A percentile compares a stretch with the other conserved stretches of the same genome.
Conservation (phyloP, 495 filamentous ascomycete genomes). For the Cryomyces antarcticus region DNA sequence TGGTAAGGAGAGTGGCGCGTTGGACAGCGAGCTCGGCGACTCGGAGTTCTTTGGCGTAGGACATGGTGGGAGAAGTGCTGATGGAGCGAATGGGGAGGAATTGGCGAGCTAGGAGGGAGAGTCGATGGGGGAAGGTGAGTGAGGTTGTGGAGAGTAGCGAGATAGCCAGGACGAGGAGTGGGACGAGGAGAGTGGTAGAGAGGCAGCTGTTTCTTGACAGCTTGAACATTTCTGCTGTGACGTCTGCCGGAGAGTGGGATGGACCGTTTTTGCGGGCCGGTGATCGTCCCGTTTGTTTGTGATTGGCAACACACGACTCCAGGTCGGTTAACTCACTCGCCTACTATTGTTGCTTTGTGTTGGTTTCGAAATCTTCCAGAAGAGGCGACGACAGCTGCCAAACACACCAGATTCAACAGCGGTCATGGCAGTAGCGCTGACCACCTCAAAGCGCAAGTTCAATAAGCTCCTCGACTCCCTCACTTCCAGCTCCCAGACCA, state of each 20-base stretch:
- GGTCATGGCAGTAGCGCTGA: conserved; percentile 13
- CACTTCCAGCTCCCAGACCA: conserved; percentile 8
- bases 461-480: conserved; percentile 20
- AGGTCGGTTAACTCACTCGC: too few relatives aligned
- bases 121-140: conserved; percentile 22
- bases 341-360: neutral
- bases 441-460: conserved; percentile 22
- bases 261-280: too few relatives aligned
- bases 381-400: neutral
- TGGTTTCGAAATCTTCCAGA: neutral
- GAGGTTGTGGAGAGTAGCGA: conserved; percentile 22
- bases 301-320: too few relatives aligned
- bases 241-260: too few relatives aligned
- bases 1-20: conserved; percentile 70
- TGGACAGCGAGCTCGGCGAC: conserved; percentile 84
- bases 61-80: conserved; percentile 20
- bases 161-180: conserved; percentile 30
- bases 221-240: too few relatives aligned
- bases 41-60: conserved; percentile 61
- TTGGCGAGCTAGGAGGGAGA: conserved; percentile 11
- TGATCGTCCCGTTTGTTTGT: too few relatives aligned
- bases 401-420: too few relatives aligned
- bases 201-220: too few relatives aligned
- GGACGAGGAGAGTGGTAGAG: conserved; percentile 7
- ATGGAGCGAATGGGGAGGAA: conserved; percentile 3